A percentile compares a stretch with the other conserved stretches of the same genome.
Evolutionary conservation across 2,329 filamentous ascomycete genomes (phyloP).

Genomic region (Arthrobotrys entomopaga): DNA sequence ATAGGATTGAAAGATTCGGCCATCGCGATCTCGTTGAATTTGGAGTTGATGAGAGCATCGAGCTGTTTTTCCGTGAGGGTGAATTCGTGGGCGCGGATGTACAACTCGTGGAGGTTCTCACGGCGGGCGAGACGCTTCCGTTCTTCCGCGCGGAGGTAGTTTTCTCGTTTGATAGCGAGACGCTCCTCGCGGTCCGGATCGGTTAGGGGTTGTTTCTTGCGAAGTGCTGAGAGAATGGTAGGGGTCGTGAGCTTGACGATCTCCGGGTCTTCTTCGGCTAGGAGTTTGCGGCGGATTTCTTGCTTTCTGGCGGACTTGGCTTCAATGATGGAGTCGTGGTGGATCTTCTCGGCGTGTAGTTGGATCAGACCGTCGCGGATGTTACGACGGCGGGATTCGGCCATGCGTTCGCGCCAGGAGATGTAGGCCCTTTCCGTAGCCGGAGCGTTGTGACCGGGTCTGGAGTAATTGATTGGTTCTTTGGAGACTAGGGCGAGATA

Average conservation of each 20-base stretch:
- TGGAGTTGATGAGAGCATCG: constrained; percentile 76
- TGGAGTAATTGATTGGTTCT: constrained; percentile 59
- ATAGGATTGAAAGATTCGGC: constrained; percentile 14
- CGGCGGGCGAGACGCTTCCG: constrained; percentile 71
- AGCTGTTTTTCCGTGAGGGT: constrained; percentile 85
- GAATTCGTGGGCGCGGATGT: constrained; percentile 86
- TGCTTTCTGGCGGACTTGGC: constrained; percentile 66
- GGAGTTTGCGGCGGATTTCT: constrained; percentile 65
- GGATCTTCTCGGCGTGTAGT: constrained; percentile 74
- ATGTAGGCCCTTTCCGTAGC: constrained; percentile 61
- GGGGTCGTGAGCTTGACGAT: constrained; percentile 81
- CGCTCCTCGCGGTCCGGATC: constrained; percentile 71
- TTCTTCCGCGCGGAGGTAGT: constrained; percentile 61
- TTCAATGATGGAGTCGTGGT: constrained; percentile 61
- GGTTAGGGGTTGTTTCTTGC: constrained; percentile 67
- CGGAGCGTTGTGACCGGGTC: constrained; percentile 61
- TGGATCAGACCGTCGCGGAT: constrained; percentile 76
- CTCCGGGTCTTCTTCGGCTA: constrained; percentile 74
- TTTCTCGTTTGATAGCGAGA: constrained; percentile 60
- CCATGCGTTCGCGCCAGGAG: constrained; percentile 78
- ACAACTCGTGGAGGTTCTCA: constrained; percentile 83
- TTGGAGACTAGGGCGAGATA: constrained; percentile 56
- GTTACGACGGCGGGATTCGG: constrained; percentile 75
- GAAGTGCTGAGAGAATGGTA: constrained; percentile 69
- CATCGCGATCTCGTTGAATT: constrained; percentile 63